phyloP scores from a whole-genome alignment of 2,329 filamentous ascomycete species.

The Epichloe amarillans region DNA sequence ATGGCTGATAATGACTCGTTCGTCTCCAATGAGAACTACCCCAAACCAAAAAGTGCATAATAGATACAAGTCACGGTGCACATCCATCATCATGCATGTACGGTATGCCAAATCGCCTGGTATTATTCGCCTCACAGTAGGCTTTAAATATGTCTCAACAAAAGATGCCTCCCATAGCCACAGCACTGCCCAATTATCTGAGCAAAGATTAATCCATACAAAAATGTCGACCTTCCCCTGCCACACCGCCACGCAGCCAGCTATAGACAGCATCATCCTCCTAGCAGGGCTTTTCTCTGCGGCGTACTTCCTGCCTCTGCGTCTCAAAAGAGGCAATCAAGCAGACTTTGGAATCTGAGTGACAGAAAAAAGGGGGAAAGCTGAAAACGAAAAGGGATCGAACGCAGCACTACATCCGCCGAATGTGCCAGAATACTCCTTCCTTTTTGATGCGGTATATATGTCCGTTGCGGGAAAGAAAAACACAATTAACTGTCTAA shows the following conservation, averaged over 20 bases:
- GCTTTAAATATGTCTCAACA: not conserved
- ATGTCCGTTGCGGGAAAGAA: constrained; percentile 1
- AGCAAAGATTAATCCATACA: constrained; percentile 12
- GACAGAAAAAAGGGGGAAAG: not conserved
- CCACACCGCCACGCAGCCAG: not conserved
- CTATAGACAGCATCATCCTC: not conserved
- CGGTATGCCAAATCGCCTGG: not conserved
- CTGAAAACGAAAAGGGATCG: not conserved
- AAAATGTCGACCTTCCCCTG: not conserved
- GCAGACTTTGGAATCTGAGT: too few relatives aligned
- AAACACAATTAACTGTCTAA: not conserved
- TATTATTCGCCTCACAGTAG: not conserved
- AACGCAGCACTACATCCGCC: constrained; percentile 4
- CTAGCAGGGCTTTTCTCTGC: not conserved
- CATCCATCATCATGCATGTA: not conserved
- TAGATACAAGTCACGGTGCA: not conserved
- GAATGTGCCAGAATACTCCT: constrained; percentile 4
- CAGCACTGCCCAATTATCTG: not conserved
- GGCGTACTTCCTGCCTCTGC: not conserved
- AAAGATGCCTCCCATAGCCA: not conserved
- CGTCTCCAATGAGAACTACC: not conserved
- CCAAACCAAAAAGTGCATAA: not conserved
- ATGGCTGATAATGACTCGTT: too few relatives aligned
- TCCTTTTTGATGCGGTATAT: constrained; percentile 3
- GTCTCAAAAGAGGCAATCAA: not conserved